Evolutionary conservation across 768 basidiomycete species (phyloP).

Genomic region (Hypholoma sublateritium): DNA sequence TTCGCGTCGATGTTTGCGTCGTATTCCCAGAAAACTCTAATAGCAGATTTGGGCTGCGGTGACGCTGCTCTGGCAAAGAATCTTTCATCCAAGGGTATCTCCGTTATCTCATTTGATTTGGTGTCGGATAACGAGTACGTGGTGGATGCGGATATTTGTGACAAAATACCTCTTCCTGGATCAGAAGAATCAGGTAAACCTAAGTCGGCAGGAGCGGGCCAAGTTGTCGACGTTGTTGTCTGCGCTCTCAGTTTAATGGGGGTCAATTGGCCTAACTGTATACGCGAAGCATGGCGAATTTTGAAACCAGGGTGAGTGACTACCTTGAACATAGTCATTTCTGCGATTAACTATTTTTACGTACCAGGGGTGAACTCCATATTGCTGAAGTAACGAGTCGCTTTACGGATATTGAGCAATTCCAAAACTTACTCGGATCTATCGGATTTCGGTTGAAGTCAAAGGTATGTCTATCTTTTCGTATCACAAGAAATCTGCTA

Average conservation of each 20-base stretch:
- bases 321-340: neutral
- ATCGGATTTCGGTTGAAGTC: slow-evolving; percentile 73
- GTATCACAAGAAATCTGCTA: neutral
- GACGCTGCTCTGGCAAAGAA: slow-evolving; percentile 85
- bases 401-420: slow-evolving; percentile 67
- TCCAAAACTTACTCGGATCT: slow-evolving; percentile 57
- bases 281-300: slow-evolving; percentile 88
- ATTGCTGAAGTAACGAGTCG: slow-evolving; percentile 91
- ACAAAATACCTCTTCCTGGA: slow-evolving; percentile 81
- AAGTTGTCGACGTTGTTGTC: slow-evolving; percentile 87
- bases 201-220: slow-evolving; percentile 54
- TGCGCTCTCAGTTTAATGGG: slow-evolving; percentile 97
- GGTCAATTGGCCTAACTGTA: slow-evolving; percentile 90
- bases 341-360: slow-evolving; percentile 36
- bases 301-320: slow-evolving; percentile 77
- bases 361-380: slow-evolving; percentile 66
- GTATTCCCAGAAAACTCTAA: slow-evolving; percentile 66
- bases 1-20: slow-evolving; percentile 67
- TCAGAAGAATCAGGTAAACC: slow-evolving; percentile 46
- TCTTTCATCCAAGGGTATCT: slow-evolving; percentile 66
- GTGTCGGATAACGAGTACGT: slow-evolving; percentile 76
- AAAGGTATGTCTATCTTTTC: slow-evolving; percentile 48
- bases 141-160: slow-evolving; percentile 87
- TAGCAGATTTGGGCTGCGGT: slow-evolving; percentile 95
- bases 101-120: slow-evolving; percentile 79